Evolutionary conservation across 371 early-diverging fungal genomes (phyloP).

Genomic region (Umbelopsis sp.): DNA sequence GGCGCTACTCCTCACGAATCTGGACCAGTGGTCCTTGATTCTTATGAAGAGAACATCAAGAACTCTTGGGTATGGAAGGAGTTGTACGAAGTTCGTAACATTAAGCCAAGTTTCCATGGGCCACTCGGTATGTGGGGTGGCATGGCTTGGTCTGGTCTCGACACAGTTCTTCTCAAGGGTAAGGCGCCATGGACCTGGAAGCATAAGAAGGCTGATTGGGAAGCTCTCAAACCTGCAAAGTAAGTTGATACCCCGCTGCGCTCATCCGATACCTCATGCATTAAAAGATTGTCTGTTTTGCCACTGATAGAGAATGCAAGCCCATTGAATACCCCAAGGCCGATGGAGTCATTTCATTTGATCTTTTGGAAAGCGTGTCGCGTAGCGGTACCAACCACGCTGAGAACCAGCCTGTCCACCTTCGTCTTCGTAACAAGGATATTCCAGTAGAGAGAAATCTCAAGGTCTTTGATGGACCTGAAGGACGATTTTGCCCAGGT

Average conservation of each 20-base stretch:
- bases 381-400: slow-evolving; percentile 95
- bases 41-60: slow-evolving; percentile 83
- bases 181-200: slow-evolving; percentile 93
- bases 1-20: slow-evolving; percentile 40
- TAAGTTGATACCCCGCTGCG: slow-evolving; percentile 24
- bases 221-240: slow-evolving; percentile 72
- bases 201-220: slow-evolving; percentile 87
- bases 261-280: not conserved
- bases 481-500: slow-evolving; percentile 96
- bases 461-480: slow-evolving; percentile 93
- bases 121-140: slow-evolving; percentile 91
- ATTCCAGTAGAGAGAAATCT: slow-evolving; percentile 85
- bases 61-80: slow-evolving; percentile 95
- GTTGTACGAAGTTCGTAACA: slow-evolving; percentile 89
- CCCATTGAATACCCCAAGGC: slow-evolving; percentile 98
- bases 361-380: slow-evolving; percentile 90
- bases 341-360: slow-evolving; percentile 94
- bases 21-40: slow-evolving; percentile 53
- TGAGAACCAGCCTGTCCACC: slow-evolving; percentile 95
- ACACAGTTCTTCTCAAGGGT: slow-evolving; percentile 88
- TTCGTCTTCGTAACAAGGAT: slow-evolving; percentile 74
- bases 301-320: slow-evolving; percentile 49
- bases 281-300: not conserved
- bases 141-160: slow-evolving; percentile 86
- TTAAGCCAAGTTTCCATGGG: slow-evolving; percentile 92